Percentiles rank a stretch among this genome's conserved stretches.
These are phyloP conservation scores for Aureobasidium sp. DNA, from an alignment of 2,329 filamentous ascomycete species.

Conservation along the genomic window DNA sequence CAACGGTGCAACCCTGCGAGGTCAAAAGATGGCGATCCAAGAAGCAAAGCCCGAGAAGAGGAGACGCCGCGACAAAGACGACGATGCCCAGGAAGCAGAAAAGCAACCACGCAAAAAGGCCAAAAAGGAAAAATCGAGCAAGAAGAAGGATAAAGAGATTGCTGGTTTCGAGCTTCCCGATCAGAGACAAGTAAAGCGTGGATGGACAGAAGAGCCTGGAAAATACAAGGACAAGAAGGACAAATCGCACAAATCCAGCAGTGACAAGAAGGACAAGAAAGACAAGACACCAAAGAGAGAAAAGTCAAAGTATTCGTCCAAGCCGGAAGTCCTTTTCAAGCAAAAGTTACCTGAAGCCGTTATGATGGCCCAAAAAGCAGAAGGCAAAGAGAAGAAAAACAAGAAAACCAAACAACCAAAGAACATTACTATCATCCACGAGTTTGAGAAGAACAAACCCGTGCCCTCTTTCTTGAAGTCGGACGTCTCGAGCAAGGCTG, in stretches of 20 bases:
- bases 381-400: constrained; percentile 53
- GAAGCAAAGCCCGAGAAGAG: constrained; percentile 62
- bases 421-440: constrained; percentile 66
- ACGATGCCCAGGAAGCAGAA: constrained; percentile 29
- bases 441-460: constrained; percentile 79
- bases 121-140: constrained; percentile 49
- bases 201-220: constrained; percentile 62
- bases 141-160: constrained; percentile 46
- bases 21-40: constrained; percentile 77
- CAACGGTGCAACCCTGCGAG: constrained; percentile 77
- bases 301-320: constrained; percentile 68
- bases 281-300: constrained; percentile 52
- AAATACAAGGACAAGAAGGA: constrained; percentile 45
- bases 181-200: constrained; percentile 75
- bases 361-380: constrained; percentile 34
- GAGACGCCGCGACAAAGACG: constrained; percentile 27
- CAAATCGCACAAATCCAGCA: constrained; percentile 59
- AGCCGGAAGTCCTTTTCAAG: constrained; percentile 79
- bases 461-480: constrained; percentile 74
- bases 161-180: constrained; percentile 64
- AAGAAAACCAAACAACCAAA: constrained; percentile 43
- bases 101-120: constrained; percentile 28
- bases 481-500: constrained; percentile 38
- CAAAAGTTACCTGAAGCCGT: constrained; percentile 48
- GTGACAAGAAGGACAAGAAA: constrained; percentile 70